Base-by-base conservation (phyloP, 345 rosid species). In the Durio zibethinus region DNA sequence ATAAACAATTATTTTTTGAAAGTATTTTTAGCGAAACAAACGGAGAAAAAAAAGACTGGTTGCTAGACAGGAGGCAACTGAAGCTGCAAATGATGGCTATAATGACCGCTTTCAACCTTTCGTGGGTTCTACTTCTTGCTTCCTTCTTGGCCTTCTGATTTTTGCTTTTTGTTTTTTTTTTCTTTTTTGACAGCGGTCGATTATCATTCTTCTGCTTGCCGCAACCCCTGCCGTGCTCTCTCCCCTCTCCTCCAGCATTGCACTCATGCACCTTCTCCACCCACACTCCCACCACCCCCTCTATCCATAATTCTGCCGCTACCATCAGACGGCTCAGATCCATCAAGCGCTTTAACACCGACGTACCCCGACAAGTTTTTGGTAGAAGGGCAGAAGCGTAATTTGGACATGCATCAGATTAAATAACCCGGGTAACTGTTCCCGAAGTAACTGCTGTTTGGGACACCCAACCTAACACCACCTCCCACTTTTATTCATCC, bases 351-450 rank as follows among this genome's bases (percentile, higher is more conserved):
- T 1, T 42, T 1, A 4, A 7, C 36, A 3, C 25, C 64, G 64
- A 50, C 47, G 60, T 42, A 29, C 0, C 0, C 45, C 35, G 15
- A 18, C 3, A 27, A 25, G n/a, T 59, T 60, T 76, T 76, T 31
- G 80, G 82, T 79, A 12, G 53, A 54, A 80, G 88, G 86, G 63
- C 14, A 66, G 3, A 53, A 2, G 0, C 9, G 90, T 85, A 79
- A 81, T 64, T 79, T 61, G 54, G 0, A 0, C 2, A 63, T 73
- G 81, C 84, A 57, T 83, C 77, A 2, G 73, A 80, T 79, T 79
- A 68, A 82, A 76, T 81, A 74, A 72, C 20, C 73, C 40, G 84
- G 71, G 82, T 85, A 72, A 86, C 77, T 85, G 84, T 75, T 63
- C 48, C 68, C 78, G 66, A 82, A 77, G 88, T 77, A 85, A 87